Conservation (phyloP, 2,329 filamentous ascomycete genomes). For the Lachnellula cervina region DNA sequence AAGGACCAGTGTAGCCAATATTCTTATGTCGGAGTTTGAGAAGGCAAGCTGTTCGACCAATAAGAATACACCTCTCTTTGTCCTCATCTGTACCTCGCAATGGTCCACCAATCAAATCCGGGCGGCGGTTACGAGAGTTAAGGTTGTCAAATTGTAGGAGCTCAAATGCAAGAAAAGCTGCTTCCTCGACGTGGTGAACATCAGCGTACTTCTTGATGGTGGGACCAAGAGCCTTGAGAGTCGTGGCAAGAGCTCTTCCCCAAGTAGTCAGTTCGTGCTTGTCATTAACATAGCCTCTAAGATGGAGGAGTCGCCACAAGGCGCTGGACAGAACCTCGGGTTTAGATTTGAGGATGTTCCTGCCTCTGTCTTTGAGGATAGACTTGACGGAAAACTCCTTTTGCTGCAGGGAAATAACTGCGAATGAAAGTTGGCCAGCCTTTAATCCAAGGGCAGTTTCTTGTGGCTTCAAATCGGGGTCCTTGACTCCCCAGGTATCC, state of each 20-base stretch:
- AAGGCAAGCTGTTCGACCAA: conserved; percentile 81
- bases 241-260: conserved; percentile 73
- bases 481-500: conserved; percentile 70
- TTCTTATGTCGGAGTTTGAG: conserved; percentile 75
- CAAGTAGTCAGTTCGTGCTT: conserved; percentile 76
- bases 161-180: conserved; percentile 79
- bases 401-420: conserved; percentile 64
- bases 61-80: conserved; percentile 70
- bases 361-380: conserved; percentile 43
- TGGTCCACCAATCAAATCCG: conserved; percentile 51
- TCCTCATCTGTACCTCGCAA: conserved; percentile 63
- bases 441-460: conserved; percentile 35
- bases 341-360: conserved; percentile 47
- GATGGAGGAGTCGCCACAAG: conserved; percentile 83
- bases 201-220: conserved; percentile 39
- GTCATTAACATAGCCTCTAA: conserved; percentile 78
- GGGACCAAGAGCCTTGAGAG: conserved; percentile 58
- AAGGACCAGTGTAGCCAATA: conserved; percentile 89
- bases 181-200: conserved; percentile 60
- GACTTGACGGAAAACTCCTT: conserved; percentile 66
- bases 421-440: conserved; percentile 49
- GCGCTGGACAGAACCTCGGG: conserved; percentile 68
- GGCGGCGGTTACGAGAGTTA: conserved; percentile 58
- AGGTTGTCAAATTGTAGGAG: conserved; percentile 75
- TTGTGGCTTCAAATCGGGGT: conserved; percentile 44